phyloP scores from a whole-genome alignment of 2,329 filamentous ascomycete species.

The Colletotrichum abscissum region DNA sequence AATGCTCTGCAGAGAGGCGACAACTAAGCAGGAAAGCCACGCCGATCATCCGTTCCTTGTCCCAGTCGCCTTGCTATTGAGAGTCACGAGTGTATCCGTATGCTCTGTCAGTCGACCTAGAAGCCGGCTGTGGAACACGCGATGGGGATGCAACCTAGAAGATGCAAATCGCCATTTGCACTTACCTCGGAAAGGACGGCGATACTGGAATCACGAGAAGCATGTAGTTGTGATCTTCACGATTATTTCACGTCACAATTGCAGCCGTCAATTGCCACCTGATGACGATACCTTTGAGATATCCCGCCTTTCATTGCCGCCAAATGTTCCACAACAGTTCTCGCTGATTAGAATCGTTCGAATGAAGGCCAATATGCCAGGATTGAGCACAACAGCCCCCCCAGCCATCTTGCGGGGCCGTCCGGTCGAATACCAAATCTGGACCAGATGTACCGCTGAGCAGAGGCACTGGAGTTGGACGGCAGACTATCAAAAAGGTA shows the following conservation, averaged over 20 bases:
- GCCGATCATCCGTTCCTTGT: not conserved
- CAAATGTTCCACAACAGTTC: constrained; percentile 11
- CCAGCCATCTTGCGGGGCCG: constrained; percentile 19
- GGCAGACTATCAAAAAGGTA: constrained; percentile 6
- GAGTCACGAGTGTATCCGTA: too few relatives aligned
- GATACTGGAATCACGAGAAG: not conserved
- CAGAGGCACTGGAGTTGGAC: not conserved
- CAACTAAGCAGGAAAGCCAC: not conserved
- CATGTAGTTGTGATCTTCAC: not conserved
- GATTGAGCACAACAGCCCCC: constrained; percentile 1
- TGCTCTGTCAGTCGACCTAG: not conserved
- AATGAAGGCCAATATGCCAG: constrained; percentile 25
- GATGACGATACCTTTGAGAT: not conserved
- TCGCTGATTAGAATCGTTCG: constrained; percentile 14
- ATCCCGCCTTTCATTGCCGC: not conserved
- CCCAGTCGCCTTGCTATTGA: not conserved
- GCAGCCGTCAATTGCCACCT: not conserved
- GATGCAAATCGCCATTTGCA: not conserved
- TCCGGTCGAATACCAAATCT: constrained; percentile 11
- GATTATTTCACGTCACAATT: not conserved
- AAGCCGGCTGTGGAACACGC: not conserved
- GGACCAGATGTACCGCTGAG: not conserved
- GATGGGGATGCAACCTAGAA: not conserved
- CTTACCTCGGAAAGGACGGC: not conserved
- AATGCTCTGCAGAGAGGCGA: not conserved